Evolutionary conservation across 306 rosid species (phyloP), one percentile per base, ranked within the genome.

Genomic region (Trifolium dubium): DNA sequence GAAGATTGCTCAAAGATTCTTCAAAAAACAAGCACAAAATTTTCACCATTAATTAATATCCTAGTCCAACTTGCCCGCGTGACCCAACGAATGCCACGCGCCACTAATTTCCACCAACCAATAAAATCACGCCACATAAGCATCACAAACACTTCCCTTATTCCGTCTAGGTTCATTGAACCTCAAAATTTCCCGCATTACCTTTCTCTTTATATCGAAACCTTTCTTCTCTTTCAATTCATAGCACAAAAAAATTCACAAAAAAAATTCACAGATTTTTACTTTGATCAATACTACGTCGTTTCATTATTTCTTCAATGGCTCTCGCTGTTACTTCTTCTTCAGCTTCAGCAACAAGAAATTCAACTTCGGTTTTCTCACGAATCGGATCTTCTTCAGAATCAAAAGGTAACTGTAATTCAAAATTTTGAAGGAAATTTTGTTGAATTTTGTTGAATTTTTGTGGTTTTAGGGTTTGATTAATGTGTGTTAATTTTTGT

Each of bases 121-220:
- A 81, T 77, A 0, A 7, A 0, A 7, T 0, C 0, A 0, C 0
- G 81, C 85, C 94, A 84, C 79, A 61, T 85, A 5, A 55, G 31
- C 29, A 34, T 0, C 3, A 4, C 0, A 0, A 10, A 15, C 8
- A 0, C 0, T 11, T 9, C n/a, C 67, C 12, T 2, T 46, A 75
- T 81, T 4, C 54, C 83, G 83, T 89, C 95, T 74, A 81, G 88
- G 80, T 91, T 91, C 95, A 83, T 77, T 81, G 89, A 72, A 85
- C 79, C 86, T 40, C 0, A 56, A 51, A 59, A 34, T 76, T 69
- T 72, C 69, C 32, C 10, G 4, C 44, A n/a, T 11, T 7, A 18
- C 61, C 15, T 13, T 19, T 51, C 53, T 50, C 60, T 75, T 51
- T 73, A 83, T 83, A 83, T 77, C 78, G 71, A 77, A 80, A 31